Evolutionary conservation across 139 green algal genomes (phyloP), one percentile per base, ranked within the genome.

Genomic region (Closterium sp.): DNA sequence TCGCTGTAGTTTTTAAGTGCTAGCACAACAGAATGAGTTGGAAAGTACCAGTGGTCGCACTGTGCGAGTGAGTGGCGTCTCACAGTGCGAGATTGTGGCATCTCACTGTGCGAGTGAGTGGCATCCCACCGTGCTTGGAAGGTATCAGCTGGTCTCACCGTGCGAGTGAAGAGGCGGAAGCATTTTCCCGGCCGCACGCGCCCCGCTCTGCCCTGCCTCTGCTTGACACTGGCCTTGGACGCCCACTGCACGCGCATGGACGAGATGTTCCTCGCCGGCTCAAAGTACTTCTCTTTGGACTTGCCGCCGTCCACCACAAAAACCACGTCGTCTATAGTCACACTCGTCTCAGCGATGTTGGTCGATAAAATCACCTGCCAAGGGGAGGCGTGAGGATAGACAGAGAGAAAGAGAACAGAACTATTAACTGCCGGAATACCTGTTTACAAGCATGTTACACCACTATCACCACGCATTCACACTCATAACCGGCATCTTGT

Each of bases 281-380:
- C 86, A 85, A 89, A 89, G n/a, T 81, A 31, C 25, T 90, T 93
- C 87, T 95, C 93, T 64, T 95, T 94, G 81, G 35, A 87, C 33
- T 96, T 96, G 34, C 97, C 97, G 30, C 85, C 92, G 91, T 99
- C 97, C 31, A 99, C 94, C 25, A 99, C 97, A 85, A 96, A 97
- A 33, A 98, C 97, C 19, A 99, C 96, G 88, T 99, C 98, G 88
- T 99, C 97, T 88, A 99, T 98, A 0, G 97, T 86, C 83, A 86
- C 83, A 86, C 83, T 86, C 83, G 83, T 86, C 83, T 86, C 83
- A 21, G 83, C 83, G 33, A 99, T 99, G 93, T 97, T 98, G 90
- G 96, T 98, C n/a, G 96, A 90, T 66, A 97, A 92, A 64, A 97
- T 95, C 21, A 97, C 95, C 88, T 95, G 86, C n/a, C n/a, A n/a